Base-by-base conservation (phyloP, 495 filamentous ascomycete genomes). In the Penicillium daleae region DNA sequence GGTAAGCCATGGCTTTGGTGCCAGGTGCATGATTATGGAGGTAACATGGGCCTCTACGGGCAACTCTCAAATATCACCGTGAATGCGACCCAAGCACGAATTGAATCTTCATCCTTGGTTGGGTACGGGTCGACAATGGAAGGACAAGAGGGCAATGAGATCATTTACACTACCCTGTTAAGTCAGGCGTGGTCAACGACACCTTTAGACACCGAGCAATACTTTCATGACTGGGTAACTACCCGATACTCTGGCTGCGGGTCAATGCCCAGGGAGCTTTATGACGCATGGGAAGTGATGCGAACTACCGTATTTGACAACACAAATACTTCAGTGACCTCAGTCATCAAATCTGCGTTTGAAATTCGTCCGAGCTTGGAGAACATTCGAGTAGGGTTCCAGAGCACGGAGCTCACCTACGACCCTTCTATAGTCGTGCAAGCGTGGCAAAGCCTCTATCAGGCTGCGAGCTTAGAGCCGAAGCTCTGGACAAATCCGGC, bases 1-100 rank as follows among this genome's bases (percentile, higher is more conserved):
- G 82, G 82, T 2, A 85, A 85, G 58, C 79, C 82, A 0, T 85
- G 82, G 82, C 76, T 85, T 39, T 82, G 79, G 79, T 82, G 79
- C 56, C 70, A 81, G 62, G 62, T 82, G 8, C 83, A 85, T 59
- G 74, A 75, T 40, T 85, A 80, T 56, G 83, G 83, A 21, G 80
- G 77, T 7, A 83, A 78, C 60, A 77, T 80, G 74, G 82, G 83
- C 8, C 55, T 84, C 10, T 84, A 84, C 55, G 83, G 82, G 6
- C 82, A 84, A 57, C 71, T 85, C 21, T 67, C 74, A 56, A 84
- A 84, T 22, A 65, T 83, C 26, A 26, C 56, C 44, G 40, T 59
- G 22, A 35, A 59, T 50, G 56, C 52, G n/a, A 55, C 82, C 12
- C 71, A 79, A 50, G 82, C 82, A 0, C 66, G 78, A 3, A 54